phyloP scores from a whole-genome alignment of 352 stramenopile species.

The Phytophthora vignae region DNA sequence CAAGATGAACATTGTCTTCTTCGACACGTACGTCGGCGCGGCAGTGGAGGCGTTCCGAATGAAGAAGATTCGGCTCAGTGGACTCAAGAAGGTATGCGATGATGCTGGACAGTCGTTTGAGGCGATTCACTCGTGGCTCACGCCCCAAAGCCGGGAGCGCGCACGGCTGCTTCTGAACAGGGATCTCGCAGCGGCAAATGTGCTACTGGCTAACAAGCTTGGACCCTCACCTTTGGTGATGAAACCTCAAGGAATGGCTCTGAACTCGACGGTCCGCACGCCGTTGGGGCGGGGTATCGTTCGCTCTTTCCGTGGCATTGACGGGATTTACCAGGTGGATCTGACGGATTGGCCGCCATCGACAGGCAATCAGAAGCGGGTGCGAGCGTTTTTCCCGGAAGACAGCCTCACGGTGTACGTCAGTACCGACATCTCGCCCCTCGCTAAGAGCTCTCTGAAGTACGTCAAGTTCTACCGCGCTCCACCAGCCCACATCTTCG shows the following conservation, averaged over 20 bases:
- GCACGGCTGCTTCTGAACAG: constrained; percentile 71
- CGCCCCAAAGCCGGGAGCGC: constrained; percentile 63
- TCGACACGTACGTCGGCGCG: constrained; percentile 91
- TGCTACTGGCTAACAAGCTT: constrained; percentile 54
- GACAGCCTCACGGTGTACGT: constrained; percentile 59
- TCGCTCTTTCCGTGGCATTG: constrained; percentile 69
- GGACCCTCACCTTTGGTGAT: constrained; percentile 45
- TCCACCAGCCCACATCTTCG: constrained; percentile 50
- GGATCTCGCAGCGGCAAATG: constrained; percentile 72
- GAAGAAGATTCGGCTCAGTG: constrained; percentile 71
- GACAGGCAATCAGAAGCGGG: constrained; percentile 45
- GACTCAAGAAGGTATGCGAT: constrained; percentile 77
- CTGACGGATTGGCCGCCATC: constrained; percentile 67
- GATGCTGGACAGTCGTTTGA: constrained; percentile 64
- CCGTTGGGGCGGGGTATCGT: constrained; percentile 74
- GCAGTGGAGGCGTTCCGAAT: constrained; percentile 79
- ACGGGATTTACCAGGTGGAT: constrained; percentile 88
- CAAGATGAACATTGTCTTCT: constrained; percentile 92
- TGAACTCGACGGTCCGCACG: constrained; percentile 69
- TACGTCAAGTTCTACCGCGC: constrained; percentile 69
- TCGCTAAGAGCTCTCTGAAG: constrained; percentile 55
- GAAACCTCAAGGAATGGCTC: constrained; percentile 69
- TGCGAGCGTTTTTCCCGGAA: constrained; percentile 64
- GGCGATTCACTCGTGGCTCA: constrained; percentile 64
- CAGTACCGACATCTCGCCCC: constrained; percentile 41